Percentiles rank a stretch among this genome's conserved stretches.
These are phyloP conservation scores for Staphylotrichum longicolle DNA, from an alignment of 495 filamentous ascomycete species.

Conservation along the genomic window DNA sequence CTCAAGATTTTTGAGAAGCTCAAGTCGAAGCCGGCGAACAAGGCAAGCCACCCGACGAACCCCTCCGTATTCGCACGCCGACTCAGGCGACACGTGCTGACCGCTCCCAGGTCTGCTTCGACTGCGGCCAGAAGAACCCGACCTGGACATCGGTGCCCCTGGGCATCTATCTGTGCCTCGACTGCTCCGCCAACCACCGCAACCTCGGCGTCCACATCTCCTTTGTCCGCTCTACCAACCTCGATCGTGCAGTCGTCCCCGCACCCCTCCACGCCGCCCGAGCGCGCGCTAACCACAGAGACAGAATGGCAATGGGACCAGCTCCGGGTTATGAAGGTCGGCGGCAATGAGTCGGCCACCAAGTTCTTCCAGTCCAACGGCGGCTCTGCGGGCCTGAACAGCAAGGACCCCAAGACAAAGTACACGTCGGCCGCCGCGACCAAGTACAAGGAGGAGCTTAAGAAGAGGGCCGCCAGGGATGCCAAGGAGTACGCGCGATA, in stretches of 20 bases:
- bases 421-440: conserved; percentile 86
- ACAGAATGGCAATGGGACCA: conserved; percentile 99
- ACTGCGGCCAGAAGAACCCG: conserved; percentile 93
- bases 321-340: conserved; percentile 95
- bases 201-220: conserved; percentile 94
- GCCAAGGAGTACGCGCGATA: conserved; percentile 63
- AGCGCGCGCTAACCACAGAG: conserved; percentile 20
- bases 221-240: conserved; percentile 96
- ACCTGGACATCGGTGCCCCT: conserved; percentile 98
- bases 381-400: conserved; percentile 86
- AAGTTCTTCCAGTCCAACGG: conserved; percentile 97
- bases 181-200: conserved; percentile 90
- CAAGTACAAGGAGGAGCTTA: conserved; percentile 96
- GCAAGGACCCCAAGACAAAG: conserved; percentile 94
- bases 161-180: conserved; percentile 96
- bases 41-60: conserved; percentile 52
- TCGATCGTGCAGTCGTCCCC: conserved; percentile 73
- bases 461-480: conserved; percentile 75
- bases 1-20: conserved; percentile 98
- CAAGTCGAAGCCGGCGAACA: conserved; percentile 89
- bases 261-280: not conserved
- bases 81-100: not conserved
- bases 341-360: conserved; percentile 95
- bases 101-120: conserved; percentile 78
- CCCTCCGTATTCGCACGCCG: not conserved